These are phyloP conservation scores for Eucalyptus dawsonii DNA, from an alignment of 345 rosid species.

Conservation along the genomic window DNA sequence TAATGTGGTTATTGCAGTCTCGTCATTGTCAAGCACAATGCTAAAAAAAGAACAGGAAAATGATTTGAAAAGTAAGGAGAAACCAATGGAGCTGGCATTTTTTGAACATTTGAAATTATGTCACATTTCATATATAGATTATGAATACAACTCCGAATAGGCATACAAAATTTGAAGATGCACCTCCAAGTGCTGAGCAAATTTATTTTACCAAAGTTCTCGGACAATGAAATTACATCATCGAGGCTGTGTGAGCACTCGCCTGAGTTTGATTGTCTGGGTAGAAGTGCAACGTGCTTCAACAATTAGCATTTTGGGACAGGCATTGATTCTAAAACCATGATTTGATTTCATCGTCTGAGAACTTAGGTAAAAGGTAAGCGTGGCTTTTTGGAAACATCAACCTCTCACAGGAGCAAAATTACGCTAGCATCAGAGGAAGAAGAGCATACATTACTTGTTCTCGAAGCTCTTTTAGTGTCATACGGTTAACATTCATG, in stretches of 20 bases:
- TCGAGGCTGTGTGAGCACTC: background rate
- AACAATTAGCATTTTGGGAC: background rate
- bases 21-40: background rate
- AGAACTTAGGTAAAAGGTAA: background rate
- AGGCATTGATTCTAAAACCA: background rate
- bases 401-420: background rate
- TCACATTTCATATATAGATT: background rate
- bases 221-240: background rate
- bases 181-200: background rate
- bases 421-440: background rate
- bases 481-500: constrained; percentile 31
- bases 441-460: constrained; percentile 62
- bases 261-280: background rate
- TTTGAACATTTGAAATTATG: background rate
- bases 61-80: background rate
- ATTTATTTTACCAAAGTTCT: background rate
- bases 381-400: background rate
- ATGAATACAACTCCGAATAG: background rate
- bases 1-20: background rate
- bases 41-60: background rate
- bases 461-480: constrained; percentile 52
- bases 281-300: background rate
- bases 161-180: background rate
- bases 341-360: background rate
- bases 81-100: background rate